phyloP scores from a whole-genome alignment of 108 stramenopile species.

The Aurantiochytrium sp. region DNA sequence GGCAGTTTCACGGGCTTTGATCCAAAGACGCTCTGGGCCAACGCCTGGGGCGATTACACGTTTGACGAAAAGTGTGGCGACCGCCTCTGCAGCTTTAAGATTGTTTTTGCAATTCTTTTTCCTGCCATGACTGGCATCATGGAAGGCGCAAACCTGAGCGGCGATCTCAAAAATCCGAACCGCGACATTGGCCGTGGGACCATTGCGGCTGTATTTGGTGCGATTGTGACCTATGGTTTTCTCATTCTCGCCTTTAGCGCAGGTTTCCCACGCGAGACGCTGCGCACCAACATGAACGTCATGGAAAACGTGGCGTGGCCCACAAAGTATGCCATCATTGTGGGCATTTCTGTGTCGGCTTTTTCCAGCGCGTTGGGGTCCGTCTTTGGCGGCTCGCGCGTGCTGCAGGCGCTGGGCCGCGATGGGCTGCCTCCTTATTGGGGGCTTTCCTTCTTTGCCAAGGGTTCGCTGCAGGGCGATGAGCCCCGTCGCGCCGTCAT shows the following conservation, averaged over 20 bases:
- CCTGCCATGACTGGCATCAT: conserved; percentile 26
- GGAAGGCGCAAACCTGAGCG: conserved; percentile 23
- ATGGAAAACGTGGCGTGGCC: conserved; percentile 21
- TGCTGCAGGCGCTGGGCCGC: conserved; percentile 21
- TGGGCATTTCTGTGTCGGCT: conserved; percentile 17
- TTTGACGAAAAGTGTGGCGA: not conserved
- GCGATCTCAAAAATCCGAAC: conserved; percentile 23
- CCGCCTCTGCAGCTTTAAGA: not conserved
- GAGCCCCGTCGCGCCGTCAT: conserved; percentile 22
- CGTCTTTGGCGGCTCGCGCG: conserved; percentile 17
- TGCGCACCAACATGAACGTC: conserved; percentile 18
- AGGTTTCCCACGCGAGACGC: not conserved
- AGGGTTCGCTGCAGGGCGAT: conserved; percentile 14
- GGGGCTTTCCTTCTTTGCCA: not conserved
- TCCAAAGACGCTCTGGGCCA: not conserved
- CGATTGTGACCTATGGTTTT: not conserved
- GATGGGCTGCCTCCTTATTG: conserved; percentile 26
- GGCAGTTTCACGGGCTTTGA: not conserved
- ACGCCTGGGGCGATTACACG: not conserved
- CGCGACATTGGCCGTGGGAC: conserved; percentile 20
- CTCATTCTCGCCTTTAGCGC: conserved; percentile 5
- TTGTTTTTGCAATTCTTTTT: conserved; percentile 19
- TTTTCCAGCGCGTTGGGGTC: conserved; percentile 22
- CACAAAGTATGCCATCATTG: not conserved
- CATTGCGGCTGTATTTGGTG: not conserved